Percentiles rank a stretch among this genome's conserved stretches.
These are phyloP conservation scores for Pythium aquatile DNA, from an alignment of 352 stramenopile species.

Conservation along the genomic window DNA sequence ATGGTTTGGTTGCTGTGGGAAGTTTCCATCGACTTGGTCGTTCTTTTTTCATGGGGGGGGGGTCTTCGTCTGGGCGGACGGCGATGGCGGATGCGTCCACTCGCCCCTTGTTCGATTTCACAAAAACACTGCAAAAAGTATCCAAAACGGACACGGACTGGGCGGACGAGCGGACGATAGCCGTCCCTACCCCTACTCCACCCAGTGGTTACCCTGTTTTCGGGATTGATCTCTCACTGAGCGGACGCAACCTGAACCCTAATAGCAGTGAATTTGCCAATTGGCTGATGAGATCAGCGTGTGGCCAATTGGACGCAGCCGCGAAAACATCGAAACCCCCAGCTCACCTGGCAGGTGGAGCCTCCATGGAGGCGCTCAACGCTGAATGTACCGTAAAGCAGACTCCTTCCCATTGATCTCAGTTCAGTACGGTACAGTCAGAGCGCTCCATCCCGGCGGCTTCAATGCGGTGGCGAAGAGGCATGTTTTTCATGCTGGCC, in stretches of 20 bases:
- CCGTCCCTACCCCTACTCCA: background rate
- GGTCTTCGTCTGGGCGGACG: background rate
- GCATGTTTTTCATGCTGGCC: background rate
- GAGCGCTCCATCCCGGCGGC: background rate
- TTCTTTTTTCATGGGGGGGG: constrained; percentile 19
- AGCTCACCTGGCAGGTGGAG: background rate
- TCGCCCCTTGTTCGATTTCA: background rate
- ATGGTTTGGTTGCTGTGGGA: constrained; percentile 1
- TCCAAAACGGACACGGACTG: constrained; percentile 2
- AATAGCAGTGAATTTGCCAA: background rate
- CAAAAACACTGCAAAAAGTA: constrained; percentile 11
- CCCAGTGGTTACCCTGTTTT: background rate
- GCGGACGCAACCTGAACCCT: constrained; percentile 3
- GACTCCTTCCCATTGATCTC: background rate
- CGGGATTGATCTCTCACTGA: background rate
- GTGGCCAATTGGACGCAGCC: constrained; percentile 4
- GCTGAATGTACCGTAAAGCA: background rate
- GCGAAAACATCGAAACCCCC: constrained; percentile 9
- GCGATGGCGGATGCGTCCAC: background rate
- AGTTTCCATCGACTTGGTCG: constrained; percentile 26
- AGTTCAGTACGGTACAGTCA: background rate
- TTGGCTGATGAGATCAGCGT: background rate
- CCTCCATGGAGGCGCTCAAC: background rate
- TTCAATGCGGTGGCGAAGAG: background rate
- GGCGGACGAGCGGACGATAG: background rate